Evolutionary conservation across 129 eudicot genomes (phyloP), one percentile per base, ranked within the genome.

Genomic region (Artemisia annua): DNA sequence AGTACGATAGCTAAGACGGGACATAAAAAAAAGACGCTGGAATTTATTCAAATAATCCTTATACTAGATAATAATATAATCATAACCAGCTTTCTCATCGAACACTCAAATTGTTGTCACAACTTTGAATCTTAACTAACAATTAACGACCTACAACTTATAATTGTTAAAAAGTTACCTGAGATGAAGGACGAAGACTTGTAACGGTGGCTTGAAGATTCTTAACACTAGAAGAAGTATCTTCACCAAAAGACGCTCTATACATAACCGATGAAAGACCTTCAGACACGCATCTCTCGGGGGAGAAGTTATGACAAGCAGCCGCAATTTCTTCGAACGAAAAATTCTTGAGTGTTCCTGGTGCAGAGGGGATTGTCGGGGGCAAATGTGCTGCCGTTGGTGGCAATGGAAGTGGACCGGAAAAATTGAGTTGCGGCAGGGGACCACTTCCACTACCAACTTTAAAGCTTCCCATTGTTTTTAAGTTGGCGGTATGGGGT

Each of bases 181-280:
- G 98, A 63, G 79, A 75, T 54, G 93, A 83, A 56, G 99, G 87
- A 60, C 83, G 91, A 56, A 94, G 90, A 44, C 96, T 91, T 20
- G 97, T 88, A 22, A 94, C 91, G 19, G 97, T 90, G 26, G 94
- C 99, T 78, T 94, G 97, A 30, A 90, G 84, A 82, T 85, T 90
- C 66, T 70, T 86, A 3, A 62, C 24, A 28, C 78, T 80, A 65
- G 86, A 80, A 76, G 63, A 80, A 76, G 63, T 74, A 59, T 88
- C 96, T 79, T 88, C 97, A 24, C 86, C 85, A 68, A 90, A 84
- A 15, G 91, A 84, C 46, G 99, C 99, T 74, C 80, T 84, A 69
- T 87, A 94, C 55, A 84, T 83, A 35, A 87, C 87, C 2, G 97
- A 94, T 50, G 96, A 94, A 70, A 88, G 87, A 55, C 93, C 87